Conservation (phyloP, 768 basidiomycete genomes). For the Hygrophoropsis aurantiaca region DNA sequence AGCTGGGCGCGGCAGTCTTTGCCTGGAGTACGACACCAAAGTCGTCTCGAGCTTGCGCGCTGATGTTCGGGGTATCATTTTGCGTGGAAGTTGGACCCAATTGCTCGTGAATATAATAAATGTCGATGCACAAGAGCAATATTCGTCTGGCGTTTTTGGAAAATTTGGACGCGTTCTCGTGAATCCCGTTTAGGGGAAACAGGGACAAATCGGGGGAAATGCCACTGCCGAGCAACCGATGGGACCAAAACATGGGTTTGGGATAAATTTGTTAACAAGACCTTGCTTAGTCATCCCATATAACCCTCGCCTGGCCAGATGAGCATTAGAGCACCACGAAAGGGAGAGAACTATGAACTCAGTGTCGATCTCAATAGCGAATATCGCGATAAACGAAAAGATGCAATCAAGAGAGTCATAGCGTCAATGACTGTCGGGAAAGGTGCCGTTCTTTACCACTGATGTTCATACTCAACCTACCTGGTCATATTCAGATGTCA, state of each 20-base stretch:
- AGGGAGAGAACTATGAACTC: constrained; percentile 97
- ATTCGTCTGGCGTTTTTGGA: neutral
- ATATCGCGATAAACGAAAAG: constrained; percentile 92
- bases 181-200: no score
- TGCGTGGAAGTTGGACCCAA: neutral
- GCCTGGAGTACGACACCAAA: constrained; percentile 61
- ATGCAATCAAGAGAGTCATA: constrained; percentile 97
- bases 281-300: neutral
- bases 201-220: no score
- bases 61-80: constrained; percentile 31
- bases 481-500: constrained; percentile 62
- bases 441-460: constrained; percentile 47
- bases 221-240: no score
- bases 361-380: constrained; percentile 96
- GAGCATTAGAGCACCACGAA: constrained; percentile 57
- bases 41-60: constrained; percentile 33
- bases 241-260: no score
- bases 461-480: constrained; percentile 4
- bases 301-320: constrained; percentile 19
- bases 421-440: constrained; percentile 99
- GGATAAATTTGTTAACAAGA: no score
- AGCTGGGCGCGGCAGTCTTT: constrained; percentile 65
- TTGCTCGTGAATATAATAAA: neutral
- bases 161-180: neutral
- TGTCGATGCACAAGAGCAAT: neutral